Evolutionary conservation across 139 green algal genomes (phyloP).

Genomic region (Chlorella sp.): DNA sequence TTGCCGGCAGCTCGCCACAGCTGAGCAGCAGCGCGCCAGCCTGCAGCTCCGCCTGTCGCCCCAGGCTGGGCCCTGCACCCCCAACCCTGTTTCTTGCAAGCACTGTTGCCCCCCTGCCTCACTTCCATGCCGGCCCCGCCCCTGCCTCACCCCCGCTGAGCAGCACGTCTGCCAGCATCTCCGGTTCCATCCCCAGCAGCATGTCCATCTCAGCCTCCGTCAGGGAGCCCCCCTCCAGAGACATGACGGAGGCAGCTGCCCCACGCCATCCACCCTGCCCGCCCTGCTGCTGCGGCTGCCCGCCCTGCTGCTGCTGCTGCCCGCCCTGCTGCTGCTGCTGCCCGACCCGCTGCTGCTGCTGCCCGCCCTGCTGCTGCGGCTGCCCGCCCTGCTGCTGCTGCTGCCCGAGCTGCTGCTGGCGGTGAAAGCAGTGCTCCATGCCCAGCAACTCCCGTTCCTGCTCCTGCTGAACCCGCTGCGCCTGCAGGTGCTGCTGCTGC

Average conservation of each 20-base stretch:
- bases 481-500: neutral
- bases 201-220: neutral
- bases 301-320: no score
- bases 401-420: no score
- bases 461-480: neutral
- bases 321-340: neutral
- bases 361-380: no score
- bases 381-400: no score
- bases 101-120: neutral
- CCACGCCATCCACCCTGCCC: neutral
- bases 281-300: no score
- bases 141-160: neutral
- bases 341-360: no score
- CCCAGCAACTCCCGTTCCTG: neutral
- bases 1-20: no score
- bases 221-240: neutral
- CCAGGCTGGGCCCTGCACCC: no score
- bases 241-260: neutral
- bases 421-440: no score
- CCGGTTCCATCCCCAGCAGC: neutral
- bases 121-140: neutral
- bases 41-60: neutral
- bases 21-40: neutral
- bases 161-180: slow-evolving; percentile 19
- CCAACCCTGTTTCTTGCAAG: neutral